Evolutionary conservation across 225 moss, liverwort and hornwort species (phyloP).

Genomic region (Ulota crispa): DNA sequence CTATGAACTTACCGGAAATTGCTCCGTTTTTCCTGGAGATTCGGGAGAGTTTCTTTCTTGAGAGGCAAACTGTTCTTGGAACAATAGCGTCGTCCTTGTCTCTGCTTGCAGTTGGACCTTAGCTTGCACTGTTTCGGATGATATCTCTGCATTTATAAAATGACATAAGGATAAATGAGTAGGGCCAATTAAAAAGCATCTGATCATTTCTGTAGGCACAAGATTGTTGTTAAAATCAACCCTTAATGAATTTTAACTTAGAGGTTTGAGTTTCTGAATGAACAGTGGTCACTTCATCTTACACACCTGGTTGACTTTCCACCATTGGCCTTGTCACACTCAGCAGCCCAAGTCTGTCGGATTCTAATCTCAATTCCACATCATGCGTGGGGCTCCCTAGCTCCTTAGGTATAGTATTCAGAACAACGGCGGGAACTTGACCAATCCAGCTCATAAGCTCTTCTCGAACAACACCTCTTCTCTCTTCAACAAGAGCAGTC

Average conservation of each 20-base stretch:
- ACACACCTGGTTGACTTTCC: constrained; percentile 25
- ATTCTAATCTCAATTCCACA: background rate
- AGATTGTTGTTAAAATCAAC: background rate
- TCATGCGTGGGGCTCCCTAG: constrained; percentile 6
- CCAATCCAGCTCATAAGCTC: constrained; percentile 51
- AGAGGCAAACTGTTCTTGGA: constrained; percentile 35
- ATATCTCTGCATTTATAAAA: constrained; percentile 8
- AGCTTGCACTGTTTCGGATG: constrained; percentile 12
- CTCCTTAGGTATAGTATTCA: constrained; percentile 1
- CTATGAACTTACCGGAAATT: constrained; percentile 28
- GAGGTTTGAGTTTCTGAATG: background rate
- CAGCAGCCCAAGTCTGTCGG: background rate
- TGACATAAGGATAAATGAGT: background rate
- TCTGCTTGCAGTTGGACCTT: constrained; percentile 20
- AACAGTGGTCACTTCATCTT: background rate
- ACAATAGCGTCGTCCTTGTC: constrained; percentile 9
- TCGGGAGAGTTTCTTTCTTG: constrained; percentile 42
- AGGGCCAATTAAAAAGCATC: background rate
- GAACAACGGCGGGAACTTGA: constrained; percentile 47
- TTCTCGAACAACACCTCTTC: constrained; percentile 37
- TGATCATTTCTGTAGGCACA: background rate
- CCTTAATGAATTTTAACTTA: background rate
- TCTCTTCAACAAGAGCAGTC: constrained; percentile 49
- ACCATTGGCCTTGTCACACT: background rate
- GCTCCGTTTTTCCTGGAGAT: constrained; percentile 36